Conservation (phyloP, 2,329 filamentous ascomycete species). For the Septoria linicola region DNA sequence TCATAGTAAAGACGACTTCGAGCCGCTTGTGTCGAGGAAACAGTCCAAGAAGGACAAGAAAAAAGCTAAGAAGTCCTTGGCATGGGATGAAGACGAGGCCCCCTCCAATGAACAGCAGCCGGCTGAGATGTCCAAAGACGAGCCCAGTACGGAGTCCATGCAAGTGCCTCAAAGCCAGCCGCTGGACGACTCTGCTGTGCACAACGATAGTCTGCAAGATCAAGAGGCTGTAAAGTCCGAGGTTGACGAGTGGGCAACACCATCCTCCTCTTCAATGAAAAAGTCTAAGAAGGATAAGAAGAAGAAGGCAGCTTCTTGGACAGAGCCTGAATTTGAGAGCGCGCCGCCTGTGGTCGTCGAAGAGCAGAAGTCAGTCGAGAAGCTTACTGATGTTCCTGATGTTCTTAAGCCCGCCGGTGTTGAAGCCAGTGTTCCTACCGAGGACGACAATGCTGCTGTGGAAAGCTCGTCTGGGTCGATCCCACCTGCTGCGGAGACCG, state of each 20-base stretch:
- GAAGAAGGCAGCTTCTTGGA: slow-evolving; percentile 20
- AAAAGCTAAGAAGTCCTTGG: not conserved
- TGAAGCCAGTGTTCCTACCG: not conserved
- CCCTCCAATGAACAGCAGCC: not conserved
- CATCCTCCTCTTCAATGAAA: slow-evolving; percentile 24
- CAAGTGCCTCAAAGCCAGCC: too few relatives aligned
- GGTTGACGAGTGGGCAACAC: not conserved
- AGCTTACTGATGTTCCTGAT: not conserved
- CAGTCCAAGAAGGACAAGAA: not conserved
- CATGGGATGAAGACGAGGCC: not conserved
- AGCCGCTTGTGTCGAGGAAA: not conserved
- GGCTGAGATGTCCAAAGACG: not conserved
- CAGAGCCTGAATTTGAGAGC: slow-evolving; percentile 12
- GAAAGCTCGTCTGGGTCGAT: not conserved
- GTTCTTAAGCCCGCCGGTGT: not conserved
- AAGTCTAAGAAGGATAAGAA: slow-evolving; percentile 33
- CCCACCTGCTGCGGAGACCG: not conserved
- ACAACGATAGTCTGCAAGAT: too few relatives aligned
- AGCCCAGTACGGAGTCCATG: not conserved
- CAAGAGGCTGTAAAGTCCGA: not conserved
- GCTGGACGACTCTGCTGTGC: too few relatives aligned
- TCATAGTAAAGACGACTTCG: not conserved
- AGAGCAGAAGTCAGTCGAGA: slow-evolving; percentile 7
- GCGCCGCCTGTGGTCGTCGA: not conserved
- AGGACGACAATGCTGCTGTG: not conserved